Base-by-base conservation (phyloP, 345 rosid genomes). In the Capsella bursapastoris region DNA sequence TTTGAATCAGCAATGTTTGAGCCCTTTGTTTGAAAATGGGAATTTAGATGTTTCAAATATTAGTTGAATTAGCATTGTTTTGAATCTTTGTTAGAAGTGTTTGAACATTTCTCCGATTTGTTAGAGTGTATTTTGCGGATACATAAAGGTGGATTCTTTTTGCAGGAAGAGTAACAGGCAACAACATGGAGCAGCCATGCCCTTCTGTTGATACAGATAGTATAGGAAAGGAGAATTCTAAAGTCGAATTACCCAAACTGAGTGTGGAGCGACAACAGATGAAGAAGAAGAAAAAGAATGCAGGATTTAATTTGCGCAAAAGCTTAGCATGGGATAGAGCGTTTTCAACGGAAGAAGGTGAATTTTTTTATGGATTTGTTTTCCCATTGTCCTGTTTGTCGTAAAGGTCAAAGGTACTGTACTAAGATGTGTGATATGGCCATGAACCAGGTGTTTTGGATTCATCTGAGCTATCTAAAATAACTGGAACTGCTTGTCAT, bases 261-360 rank as follows among this genome's bases (percentile, higher is more conserved):
- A 82, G 77, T 18, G 50, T 90, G 64, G 97, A 90, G 73, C 86
- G 88, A 3, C 96, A 87, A 49, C 78, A 78, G 78, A 92, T 90
- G 97, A 95, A 95, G 81, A 87, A 88, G 88, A 95, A 92, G 84
- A 94, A 92, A 52, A 88, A 82, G 82, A 86, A 81, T 14, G 89
- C 88, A 47, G 92, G 91, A 4, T 90, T 66, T 73, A 91, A 92
- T 81, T 76, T 95, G 81, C 83, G 97, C 41, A 92, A 92, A 73
- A 95, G 99, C 83, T 82, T 95, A 75, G 99, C 99, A 0, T 92
- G 97, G 99, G 80, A 95, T 51, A 81, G 81, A 53, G 97, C 97
- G 59, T 92, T 94, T 72, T 86, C 87, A 56, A 92, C 97, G 4
- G 99, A 91, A 74, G 97, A 87, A 88, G 99, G 99, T 94, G 37